A percentile compares a stretch with the other conserved stretches of the same genome.
Evolutionary conservation across 768 basidiomycete species (phyloP).

Genomic region (Suillus spraguei): DNA sequence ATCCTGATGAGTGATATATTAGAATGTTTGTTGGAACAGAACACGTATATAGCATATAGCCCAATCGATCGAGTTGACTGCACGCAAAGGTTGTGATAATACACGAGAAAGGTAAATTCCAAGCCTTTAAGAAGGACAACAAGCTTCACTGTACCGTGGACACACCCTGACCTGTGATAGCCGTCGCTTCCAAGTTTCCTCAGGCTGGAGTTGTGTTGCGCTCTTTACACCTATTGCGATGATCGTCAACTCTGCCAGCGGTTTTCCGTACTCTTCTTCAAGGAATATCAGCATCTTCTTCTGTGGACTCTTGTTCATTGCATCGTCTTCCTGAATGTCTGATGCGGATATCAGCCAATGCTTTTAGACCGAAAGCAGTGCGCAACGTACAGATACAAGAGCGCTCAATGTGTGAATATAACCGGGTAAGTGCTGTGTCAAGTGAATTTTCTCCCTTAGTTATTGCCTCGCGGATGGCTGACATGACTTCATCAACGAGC

Average conservation of each 20-base stretch:
- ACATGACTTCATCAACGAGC: background rate
- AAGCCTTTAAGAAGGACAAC: background rate
- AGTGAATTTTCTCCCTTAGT: background rate
- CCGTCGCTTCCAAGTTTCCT: background rate
- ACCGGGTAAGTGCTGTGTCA: background rate
- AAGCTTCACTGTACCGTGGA: background rate
- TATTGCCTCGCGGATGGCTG: background rate
- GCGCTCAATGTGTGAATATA: background rate
- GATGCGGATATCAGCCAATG: background rate
- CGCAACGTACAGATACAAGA: background rate
- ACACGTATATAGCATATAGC: background rate
- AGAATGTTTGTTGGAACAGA: background rate
- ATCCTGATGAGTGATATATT: background rate
- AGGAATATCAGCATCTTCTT: conserved; percentile 1
- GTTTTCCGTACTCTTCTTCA: background rate
- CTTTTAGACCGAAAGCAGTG: background rate
- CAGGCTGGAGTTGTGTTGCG: background rate
- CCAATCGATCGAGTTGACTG: background rate
- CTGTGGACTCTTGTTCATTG: background rate
- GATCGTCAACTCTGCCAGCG: background rate
- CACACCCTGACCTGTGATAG: background rate
- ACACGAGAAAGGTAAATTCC: background rate
- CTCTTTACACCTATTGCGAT: background rate
- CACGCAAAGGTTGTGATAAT: background rate
- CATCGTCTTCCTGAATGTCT: background rate